Percentiles rank a stretch among this genome's conserved stretches.
These are phyloP conservation scores for Lindgomyces ingoldianus DNA, from an alignment of 495 filamentous ascomycete species.

Conservation along the genomic window DNA sequence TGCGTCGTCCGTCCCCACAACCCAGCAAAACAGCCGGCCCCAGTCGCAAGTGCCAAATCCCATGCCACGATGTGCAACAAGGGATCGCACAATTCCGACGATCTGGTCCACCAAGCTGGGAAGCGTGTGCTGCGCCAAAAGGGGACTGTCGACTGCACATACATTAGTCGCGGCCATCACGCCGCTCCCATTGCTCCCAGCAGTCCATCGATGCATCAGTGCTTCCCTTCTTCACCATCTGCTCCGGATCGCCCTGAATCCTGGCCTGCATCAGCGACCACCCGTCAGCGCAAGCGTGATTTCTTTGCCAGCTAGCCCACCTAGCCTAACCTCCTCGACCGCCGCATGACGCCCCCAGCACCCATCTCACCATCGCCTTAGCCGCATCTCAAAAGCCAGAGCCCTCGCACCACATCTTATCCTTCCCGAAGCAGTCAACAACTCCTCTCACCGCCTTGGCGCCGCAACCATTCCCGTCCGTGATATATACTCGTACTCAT, in stretches of 20 bases:
- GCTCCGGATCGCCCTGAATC: slow-evolving; percentile 31
- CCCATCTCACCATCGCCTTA: slow-evolving; percentile 23
- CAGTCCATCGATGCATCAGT: slow-evolving; percentile 13
- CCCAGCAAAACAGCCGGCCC: not conserved
- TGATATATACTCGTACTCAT: slow-evolving; percentile 23
- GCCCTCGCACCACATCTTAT: slow-evolving; percentile 18
- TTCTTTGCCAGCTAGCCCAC: not conserved
- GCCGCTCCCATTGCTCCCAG: slow-evolving; percentile 9
- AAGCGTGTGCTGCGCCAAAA: slow-evolving; percentile 28
- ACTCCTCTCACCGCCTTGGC: slow-evolving; percentile 28
- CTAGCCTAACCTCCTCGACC: slow-evolving; percentile 14
- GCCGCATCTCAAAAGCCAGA: slow-evolving; percentile 34
- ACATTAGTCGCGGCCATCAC: slow-evolving; percentile 30
- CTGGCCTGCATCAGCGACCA: not conserved
- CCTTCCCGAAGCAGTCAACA: slow-evolving; percentile 28
- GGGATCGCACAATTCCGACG: slow-evolving; percentile 33
- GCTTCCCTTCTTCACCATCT: not conserved
- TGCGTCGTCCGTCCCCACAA: not conserved
- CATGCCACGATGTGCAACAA: slow-evolving; percentile 37
- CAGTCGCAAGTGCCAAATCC: slow-evolving; percentile 4
- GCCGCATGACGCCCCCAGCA: slow-evolving; percentile 23
- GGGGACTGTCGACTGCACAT: slow-evolving; percentile 23
- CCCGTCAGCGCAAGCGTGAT: slow-evolving; percentile 24
- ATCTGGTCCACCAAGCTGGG: slow-evolving; percentile 34
- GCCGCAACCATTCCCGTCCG: not conserved